These are phyloP conservation scores for Claviceps spartinae DNA, from an alignment of 2,329 filamentous ascomycete genomes.

Conservation along the genomic window DNA sequence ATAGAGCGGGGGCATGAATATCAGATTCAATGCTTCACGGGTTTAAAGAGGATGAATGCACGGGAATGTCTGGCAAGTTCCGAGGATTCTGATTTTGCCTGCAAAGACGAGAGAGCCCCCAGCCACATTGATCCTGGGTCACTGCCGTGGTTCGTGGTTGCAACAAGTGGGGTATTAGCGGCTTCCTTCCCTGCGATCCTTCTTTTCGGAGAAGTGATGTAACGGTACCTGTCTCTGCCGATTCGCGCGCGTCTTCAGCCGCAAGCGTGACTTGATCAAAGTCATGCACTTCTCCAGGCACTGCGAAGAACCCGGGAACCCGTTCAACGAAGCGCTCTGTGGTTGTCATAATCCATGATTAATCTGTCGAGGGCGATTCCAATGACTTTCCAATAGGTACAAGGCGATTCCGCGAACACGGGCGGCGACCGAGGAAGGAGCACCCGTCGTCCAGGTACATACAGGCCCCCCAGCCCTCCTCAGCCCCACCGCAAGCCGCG, in stretches of 20 bases:
- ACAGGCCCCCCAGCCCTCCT: not conserved
- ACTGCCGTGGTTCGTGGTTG: not conserved
- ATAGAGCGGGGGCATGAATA: not conserved
- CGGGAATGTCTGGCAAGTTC: not conserved
- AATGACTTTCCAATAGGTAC: too few relatives aligned
- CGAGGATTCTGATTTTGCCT: not conserved
- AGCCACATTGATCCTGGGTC: not conserved
- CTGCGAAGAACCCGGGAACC: too few relatives aligned
- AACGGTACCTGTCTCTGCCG: too few relatives aligned
- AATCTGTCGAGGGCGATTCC: too few relatives aligned
- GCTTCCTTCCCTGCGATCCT: too few relatives aligned
- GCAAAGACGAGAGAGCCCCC: not conserved
- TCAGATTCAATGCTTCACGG: not conserved
- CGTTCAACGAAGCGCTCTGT: too few relatives aligned
- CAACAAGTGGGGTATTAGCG: too few relatives aligned
- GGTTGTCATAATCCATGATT: too few relatives aligned
- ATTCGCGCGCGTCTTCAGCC: not conserved
- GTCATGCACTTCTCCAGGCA: not conserved
- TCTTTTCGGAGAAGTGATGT: too few relatives aligned
- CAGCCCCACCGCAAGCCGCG: not conserved
- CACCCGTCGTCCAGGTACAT: not conserved
- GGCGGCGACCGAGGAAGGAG: not conserved
- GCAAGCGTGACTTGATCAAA: not conserved
- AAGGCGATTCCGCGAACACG: not conserved
- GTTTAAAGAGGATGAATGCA: not conserved